A percentile compares a stretch with the other conserved stretches of the same genome.
Conservation (phyloP, 2,329 filamentous ascomycete genomes). For the Incumbomyces lentus region DNA sequence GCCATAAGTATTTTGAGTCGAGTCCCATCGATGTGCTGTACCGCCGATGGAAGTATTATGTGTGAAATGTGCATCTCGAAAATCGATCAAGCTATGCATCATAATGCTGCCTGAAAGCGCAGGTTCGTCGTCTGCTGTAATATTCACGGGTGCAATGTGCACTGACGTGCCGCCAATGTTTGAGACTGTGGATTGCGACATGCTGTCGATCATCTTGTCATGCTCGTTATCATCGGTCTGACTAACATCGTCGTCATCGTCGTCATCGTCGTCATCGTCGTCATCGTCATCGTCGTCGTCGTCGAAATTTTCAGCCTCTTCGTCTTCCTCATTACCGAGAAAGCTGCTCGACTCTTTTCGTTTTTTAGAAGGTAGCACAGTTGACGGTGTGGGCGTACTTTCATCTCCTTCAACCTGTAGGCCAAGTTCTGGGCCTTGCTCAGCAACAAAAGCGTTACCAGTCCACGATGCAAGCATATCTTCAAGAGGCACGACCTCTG, state of each 20-base stretch:
- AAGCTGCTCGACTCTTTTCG: slow-evolving; percentile 25
- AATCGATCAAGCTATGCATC: slow-evolving; percentile 43
- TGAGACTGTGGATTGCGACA: slow-evolving; percentile 28
- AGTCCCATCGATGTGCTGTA: slow-evolving; percentile 71
- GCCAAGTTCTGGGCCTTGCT: slow-evolving; percentile 22
- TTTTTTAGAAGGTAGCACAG: slow-evolving; percentile 21
- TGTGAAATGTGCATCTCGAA: slow-evolving; percentile 70
- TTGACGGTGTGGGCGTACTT: slow-evolving; percentile 5
- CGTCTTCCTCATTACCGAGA: slow-evolving; percentile 33
- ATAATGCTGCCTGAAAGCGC: slow-evolving; percentile 20
- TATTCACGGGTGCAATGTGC: slow-evolving; percentile 36
- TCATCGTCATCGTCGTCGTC: slow-evolving; percentile 30
- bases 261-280: slow-evolving; percentile 26
- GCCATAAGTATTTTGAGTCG: slow-evolving; percentile 63
- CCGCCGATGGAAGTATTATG: slow-evolving; percentile 50
- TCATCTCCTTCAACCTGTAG: slow-evolving; percentile 13
- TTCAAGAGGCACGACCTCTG: slow-evolving; percentile 72
- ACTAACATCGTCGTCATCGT: slow-evolving; percentile 23
- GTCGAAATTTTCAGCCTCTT: slow-evolving; percentile 30
- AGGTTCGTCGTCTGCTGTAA: slow-evolving; percentile 42
- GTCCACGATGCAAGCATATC: slow-evolving; percentile 86
- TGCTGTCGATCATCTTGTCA: slow-evolving; percentile 23
- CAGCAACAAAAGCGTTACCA: slow-evolving; percentile 61
- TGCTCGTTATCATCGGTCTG: slow-evolving; percentile 32
- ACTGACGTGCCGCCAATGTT: slow-evolving; percentile 25